A percentile compares a stretch with the other conserved stretches of the same genome.
Evolutionary conservation across 2,329 filamentous ascomycete genomes (phyloP).

Genomic region (Cryphonectria nitschkei): DNA sequence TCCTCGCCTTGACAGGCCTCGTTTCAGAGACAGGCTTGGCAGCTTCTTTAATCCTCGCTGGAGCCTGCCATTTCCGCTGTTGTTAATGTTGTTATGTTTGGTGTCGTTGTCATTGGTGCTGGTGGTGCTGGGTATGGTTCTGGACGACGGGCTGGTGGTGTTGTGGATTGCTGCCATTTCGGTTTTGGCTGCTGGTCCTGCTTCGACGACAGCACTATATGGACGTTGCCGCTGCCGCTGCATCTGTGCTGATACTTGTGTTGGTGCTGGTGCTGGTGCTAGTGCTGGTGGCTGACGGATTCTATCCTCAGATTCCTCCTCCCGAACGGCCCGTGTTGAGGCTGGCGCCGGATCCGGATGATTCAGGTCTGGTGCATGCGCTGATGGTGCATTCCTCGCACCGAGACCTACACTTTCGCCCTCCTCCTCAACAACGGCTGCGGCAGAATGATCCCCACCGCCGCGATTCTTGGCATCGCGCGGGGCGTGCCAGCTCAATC

Average conservation of each 20-base stretch:
- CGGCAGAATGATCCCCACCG: neutral
- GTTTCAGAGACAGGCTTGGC: constrained; percentile 17
- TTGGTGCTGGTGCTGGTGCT: neutral
- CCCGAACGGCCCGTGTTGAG: neutral
- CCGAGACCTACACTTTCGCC: neutral
- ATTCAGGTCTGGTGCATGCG: constrained; percentile 23
- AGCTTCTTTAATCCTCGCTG: constrained; percentile 11
- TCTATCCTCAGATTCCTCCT: neutral
- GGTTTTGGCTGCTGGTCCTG: neutral
- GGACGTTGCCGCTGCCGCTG: neutral
- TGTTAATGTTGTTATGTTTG: neutral
- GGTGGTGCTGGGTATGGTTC: neutral
- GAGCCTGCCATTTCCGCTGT: constrained; percentile 3
- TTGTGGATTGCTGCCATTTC: neutral
- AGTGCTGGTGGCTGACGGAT: neutral
- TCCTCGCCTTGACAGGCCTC: constrained; percentile 16
- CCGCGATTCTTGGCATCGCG: neutral
- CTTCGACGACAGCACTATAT: neutral
- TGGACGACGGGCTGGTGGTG: neutral
- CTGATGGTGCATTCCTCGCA: constrained; percentile 24
- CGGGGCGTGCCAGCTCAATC: constrained; percentile 16
- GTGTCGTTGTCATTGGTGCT: neutral
- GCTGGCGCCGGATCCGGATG: neutral
- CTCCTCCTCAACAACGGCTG: neutral
- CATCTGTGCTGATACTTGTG: neutral